These are phyloP conservation scores for Stylonectria norvegica DNA, from an alignment of 2,329 filamentous ascomycete genomes.

Conservation along the genomic window DNA sequence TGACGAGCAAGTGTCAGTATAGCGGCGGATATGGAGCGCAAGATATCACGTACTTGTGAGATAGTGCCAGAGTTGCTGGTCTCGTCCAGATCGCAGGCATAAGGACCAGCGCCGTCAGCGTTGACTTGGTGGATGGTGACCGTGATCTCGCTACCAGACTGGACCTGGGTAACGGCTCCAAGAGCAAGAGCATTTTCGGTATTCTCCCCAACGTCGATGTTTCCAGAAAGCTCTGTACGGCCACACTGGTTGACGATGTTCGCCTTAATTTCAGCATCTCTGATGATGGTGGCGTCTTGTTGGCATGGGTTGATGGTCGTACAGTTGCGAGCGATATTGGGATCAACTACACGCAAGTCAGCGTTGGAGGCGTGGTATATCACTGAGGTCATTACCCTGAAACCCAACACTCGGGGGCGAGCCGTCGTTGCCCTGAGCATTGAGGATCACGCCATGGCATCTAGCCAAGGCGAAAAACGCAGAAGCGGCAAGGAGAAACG, in stretches of 20 bases:
- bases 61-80: slow-evolving; percentile 38
- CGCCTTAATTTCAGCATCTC: slow-evolving; percentile 50
- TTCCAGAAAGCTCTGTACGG: slow-evolving; percentile 57
- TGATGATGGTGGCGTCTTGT: slow-evolving; percentile 62
- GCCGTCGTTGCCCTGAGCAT: slow-evolving; percentile 43
- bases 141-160: slow-evolving; percentile 40
- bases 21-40: no score
- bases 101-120: slow-evolving; percentile 61
- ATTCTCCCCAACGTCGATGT: slow-evolving; percentile 58
- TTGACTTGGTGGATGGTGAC: slow-evolving; percentile 69
- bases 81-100: slow-evolving; percentile 51
- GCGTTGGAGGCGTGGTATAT: no score
- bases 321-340: slow-evolving; percentile 58
- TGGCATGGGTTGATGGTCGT: slow-evolving; percentile 63
- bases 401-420: slow-evolving; percentile 50
- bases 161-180: slow-evolving; percentile 46
- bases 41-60: slow-evolving; percentile 4
- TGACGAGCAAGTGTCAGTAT: slow-evolving; percentile 7
- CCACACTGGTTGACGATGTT: slow-evolving; percentile 60
- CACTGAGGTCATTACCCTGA: slow-evolving; percentile 37
- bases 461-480: slow-evolving; percentile 16
- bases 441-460: slow-evolving; percentile 46
- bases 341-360: slow-evolving; percentile 42
- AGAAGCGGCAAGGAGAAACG: slow-evolving; percentile 13
- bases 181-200: slow-evolving; percentile 50